Percentiles rank a stretch among this genome's conserved stretches.
Conservation (phyloP, 768 basidiomycete species). For the Aureoboletus auriporus region DNA sequence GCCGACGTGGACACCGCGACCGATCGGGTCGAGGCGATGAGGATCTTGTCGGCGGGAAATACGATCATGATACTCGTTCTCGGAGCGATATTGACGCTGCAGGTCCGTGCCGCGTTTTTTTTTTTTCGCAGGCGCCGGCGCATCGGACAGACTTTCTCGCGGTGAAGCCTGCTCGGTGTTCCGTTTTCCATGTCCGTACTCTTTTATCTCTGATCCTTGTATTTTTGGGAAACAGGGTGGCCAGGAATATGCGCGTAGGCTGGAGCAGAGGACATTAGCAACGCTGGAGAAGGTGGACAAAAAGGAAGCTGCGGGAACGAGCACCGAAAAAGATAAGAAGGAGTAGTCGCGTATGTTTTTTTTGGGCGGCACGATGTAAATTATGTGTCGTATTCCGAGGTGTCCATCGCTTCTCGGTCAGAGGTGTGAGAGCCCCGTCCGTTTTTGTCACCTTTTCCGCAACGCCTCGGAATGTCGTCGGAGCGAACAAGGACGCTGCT, state of each 20-base stretch:
- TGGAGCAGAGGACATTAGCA: slow-evolving; percentile 45
- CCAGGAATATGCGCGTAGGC: slow-evolving; percentile 75
- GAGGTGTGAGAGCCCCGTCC: background rate
- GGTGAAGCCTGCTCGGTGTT: background rate
- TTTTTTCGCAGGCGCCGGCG: slow-evolving; percentile 7
- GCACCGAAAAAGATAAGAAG: slow-evolving; percentile 29
- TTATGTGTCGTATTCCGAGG: no score
- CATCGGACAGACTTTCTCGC: no score
- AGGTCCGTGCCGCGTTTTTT: slow-evolving; percentile 45
- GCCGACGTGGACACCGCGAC: slow-evolving; percentile 49
- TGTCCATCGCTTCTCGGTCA: no score
- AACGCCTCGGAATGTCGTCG: slow-evolving; percentile 16
- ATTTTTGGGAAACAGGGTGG: slow-evolving; percentile 54
- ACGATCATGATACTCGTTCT: slow-evolving; percentile 73
- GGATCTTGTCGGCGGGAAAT: slow-evolving; percentile 82
- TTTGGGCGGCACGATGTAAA: no score
- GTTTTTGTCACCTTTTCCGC: slow-evolving; percentile 3
- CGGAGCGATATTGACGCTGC: slow-evolving; percentile 60
- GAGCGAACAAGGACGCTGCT: slow-evolving; percentile 27
- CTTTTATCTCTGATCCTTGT: slow-evolving; percentile 4
- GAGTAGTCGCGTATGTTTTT: slow-evolving; percentile 14
- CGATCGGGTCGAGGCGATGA: slow-evolving; percentile 76
- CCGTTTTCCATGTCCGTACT: slow-evolving; percentile 11
- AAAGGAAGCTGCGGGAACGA: slow-evolving; percentile 14
- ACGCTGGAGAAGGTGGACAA: slow-evolving; percentile 37